Conservation (phyloP, 805 yeast species). For the Wickerhamomyces rabaulensis region DNA sequence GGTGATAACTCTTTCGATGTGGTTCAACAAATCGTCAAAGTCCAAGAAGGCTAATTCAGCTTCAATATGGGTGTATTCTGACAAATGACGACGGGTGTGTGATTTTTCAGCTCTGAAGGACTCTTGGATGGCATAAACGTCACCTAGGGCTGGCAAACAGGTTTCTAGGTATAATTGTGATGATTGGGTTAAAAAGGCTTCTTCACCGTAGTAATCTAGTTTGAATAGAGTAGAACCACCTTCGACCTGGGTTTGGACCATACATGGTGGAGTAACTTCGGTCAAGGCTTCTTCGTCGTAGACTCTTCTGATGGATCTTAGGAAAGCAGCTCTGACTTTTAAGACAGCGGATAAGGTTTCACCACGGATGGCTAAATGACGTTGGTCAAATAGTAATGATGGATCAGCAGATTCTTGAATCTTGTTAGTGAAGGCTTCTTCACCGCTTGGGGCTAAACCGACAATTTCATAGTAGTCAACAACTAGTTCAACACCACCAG, state of each 20-base stretch:
- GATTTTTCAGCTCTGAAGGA: slow-evolving; percentile 99
- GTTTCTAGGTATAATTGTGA: slow-evolving; percentile 97
- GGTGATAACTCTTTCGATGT: slow-evolving; percentile 76
- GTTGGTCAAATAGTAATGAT: slow-evolving; percentile 83
- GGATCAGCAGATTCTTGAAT: slow-evolving; percentile 94
- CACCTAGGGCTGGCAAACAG: slow-evolving; percentile 92
- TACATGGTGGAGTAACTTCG: slow-evolving; percentile 98
- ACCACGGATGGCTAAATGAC: slow-evolving; percentile 95
- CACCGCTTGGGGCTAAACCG: slow-evolving; percentile 95
- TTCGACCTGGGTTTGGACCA: slow-evolving; percentile 99
- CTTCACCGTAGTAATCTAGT: slow-evolving; percentile 93
- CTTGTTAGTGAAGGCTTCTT: slow-evolving; percentile 90
- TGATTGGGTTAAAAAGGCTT: slow-evolving; percentile 93
- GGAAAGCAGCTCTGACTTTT: slow-evolving; percentile 85
- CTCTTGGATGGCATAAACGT: slow-evolving; percentile 95
- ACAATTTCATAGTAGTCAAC: slow-evolving; percentile 87
- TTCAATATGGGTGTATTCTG: slow-evolving; percentile 96
- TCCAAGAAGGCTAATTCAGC: slow-evolving; percentile 84
- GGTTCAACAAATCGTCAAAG: slow-evolving; percentile 81
- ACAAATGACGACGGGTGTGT: slow-evolving; percentile 96
- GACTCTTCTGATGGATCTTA: slow-evolving; percentile 70
- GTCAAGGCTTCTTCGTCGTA: slow-evolving; percentile 67
- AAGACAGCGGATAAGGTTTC: slow-evolving; percentile 88
- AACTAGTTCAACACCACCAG: slow-evolving; percentile 91
- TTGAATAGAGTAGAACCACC: slow-evolving; percentile 97